These are phyloP conservation scores for Berberis vulgaris DNA, from an alignment of 164 flowering plant genomes.

Conservation along the genomic window DNA sequence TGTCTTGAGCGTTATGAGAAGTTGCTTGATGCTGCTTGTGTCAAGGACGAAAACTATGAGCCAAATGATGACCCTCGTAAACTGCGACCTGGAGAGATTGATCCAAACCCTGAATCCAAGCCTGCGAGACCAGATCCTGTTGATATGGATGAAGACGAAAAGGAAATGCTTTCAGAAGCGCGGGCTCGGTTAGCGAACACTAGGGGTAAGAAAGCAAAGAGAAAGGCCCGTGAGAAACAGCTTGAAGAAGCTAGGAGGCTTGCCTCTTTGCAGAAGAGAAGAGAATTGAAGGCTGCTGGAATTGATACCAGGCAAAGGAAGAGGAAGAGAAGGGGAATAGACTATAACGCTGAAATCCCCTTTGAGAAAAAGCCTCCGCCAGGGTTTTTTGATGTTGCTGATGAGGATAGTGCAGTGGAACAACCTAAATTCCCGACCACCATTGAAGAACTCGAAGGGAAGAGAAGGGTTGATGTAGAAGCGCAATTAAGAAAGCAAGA, in stretches of 20 bases:
- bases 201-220: constrained; percentile 92
- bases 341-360: constrained; percentile 96
- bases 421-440: constrained; percentile 82
- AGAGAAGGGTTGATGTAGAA: constrained; percentile 79
- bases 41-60: constrained; percentile 87
- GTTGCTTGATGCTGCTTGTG: constrained; percentile 95
- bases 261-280: constrained; percentile 90
- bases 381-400: constrained; percentile 78
- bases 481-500: constrained; percentile 87
- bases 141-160: constrained; percentile 99
- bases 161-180: constrained; percentile 98
- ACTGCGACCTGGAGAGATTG: constrained; percentile 94
- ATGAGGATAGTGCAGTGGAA: constrained; percentile 76
- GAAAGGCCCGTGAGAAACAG: constrained; percentile 98
- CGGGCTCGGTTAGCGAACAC: constrained; percentile 94
- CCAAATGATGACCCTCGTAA: constrained; percentile 91
- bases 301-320: constrained; percentile 65
- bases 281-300: constrained; percentile 97
- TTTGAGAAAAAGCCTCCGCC: constrained; percentile 96
- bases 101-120: constrained; percentile 95
- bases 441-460: constrained; percentile 96
- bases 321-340: constrained; percentile 92
- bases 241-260: constrained; percentile 98
- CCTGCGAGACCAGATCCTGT: constrained; percentile 99
- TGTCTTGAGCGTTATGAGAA: constrained; percentile 97